Evolutionary conservation across 805 yeast genomes (phyloP).

Genomic region (Clavispora fructus): DNA sequence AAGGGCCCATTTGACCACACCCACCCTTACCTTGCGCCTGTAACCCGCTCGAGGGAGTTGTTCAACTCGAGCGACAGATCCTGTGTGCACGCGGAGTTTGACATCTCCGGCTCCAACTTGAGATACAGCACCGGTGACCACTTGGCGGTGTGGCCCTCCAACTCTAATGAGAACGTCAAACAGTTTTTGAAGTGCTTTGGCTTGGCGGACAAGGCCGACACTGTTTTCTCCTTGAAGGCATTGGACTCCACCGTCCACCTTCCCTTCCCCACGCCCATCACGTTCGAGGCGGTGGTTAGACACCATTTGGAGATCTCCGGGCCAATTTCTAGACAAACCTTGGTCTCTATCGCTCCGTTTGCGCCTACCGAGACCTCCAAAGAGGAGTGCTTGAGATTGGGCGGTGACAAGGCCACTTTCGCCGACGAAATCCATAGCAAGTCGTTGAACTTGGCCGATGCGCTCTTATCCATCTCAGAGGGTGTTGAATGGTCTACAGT

Average conservation of each 20-base stretch:
- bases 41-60: constrained; percentile 59
- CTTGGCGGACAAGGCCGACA: constrained; percentile 45
- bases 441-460: constrained; percentile 71
- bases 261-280: constrained; percentile 76
- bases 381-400: constrained; percentile 45
- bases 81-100: constrained; percentile 89
- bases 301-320: constrained; percentile 89
- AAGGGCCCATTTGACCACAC: constrained; percentile 74
- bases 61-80: constrained; percentile 61
- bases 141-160: constrained; percentile 91
- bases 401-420: constrained; percentile 65
- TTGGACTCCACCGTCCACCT: constrained; percentile 62
- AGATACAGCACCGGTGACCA: constrained; percentile 95
- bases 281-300: constrained; percentile 82
- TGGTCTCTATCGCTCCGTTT: constrained; percentile 68
- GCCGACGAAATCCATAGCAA: constrained; percentile 57
- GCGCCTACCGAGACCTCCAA: constrained; percentile 67
- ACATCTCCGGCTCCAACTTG: constrained; percentile 65
- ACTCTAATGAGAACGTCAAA: constrained; percentile 69
- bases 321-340: constrained; percentile 84
- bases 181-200: constrained; percentile 61
- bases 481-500: constrained; percentile 68
- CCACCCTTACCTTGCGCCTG: constrained; percentile 78
- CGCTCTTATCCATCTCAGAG: constrained; percentile 54
- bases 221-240: constrained; percentile 59